A percentile compares a stretch with the other conserved stretches of the same genome.
Conservation (phyloP, 2,329 filamentous ascomycete genomes). For the Cercospora brassicicola region DNA sequence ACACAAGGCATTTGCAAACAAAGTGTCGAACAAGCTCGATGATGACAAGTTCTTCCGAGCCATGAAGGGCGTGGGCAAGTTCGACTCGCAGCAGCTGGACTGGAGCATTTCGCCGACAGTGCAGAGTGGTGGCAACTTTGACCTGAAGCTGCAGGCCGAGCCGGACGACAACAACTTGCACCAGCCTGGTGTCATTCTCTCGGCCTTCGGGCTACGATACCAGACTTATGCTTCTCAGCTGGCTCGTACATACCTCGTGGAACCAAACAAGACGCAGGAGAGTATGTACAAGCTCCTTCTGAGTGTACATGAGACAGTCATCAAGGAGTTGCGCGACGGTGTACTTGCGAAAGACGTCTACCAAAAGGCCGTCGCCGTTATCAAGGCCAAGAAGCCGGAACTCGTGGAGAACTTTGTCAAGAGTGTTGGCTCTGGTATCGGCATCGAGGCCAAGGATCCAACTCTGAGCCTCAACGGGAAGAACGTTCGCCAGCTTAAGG, state of each 20-base stretch:
- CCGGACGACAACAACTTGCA: conserved; percentile 80
- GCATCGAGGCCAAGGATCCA: conserved; percentile 83
- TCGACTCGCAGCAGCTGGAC: conserved; percentile 85
- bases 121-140: conserved; percentile 85
- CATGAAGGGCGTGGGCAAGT: conserved; percentile 79
- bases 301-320: conserved; percentile 79
- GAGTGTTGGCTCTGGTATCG: conserved; percentile 87
- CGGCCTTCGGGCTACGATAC: conserved; percentile 87
- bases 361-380: conserved; percentile 74
- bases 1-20: conserved; percentile 80
- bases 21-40: conserved; percentile 87
- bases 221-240: conserved; percentile 94
- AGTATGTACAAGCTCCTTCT: conserved; percentile 87
- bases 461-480: conserved; percentile 85
- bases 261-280: conserved; percentile 95
- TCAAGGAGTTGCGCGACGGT: conserved; percentile 88
- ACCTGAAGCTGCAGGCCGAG: conserved; percentile 75
- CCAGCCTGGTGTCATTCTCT: conserved; percentile 82
- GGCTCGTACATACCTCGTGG: conserved; percentile 90
- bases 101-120: conserved; percentile 93
- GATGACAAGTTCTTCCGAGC: conserved; percentile 90
- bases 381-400: conserved; percentile 90
- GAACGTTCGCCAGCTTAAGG: conserved; percentile 77
- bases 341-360: conserved; percentile 87
- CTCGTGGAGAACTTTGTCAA: conserved; percentile 93